phyloP scores from a whole-genome alignment of 805 yeast genomes.

The Nakazawaea peltata region DNA sequence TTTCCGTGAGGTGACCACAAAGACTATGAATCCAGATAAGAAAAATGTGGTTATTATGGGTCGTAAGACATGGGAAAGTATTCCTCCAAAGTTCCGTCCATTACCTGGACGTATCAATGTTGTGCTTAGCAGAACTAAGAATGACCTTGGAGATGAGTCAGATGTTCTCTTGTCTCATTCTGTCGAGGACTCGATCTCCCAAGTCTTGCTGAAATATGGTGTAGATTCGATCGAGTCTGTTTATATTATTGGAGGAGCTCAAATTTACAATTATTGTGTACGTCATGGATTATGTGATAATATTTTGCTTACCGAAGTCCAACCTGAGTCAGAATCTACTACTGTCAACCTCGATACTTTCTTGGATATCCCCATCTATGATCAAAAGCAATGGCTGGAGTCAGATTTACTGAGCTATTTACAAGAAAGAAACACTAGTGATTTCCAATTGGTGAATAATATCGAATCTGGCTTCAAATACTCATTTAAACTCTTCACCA shows the following conservation, averaged over 20 bases:
- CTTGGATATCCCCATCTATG: constrained; percentile 31
- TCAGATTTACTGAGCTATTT: constrained; percentile 22
- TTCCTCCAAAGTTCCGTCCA: constrained; percentile 80
- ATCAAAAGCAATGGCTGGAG: constrained; percentile 28
- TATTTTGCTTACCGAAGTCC: constrained; percentile 59
- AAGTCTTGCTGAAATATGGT: constrained; percentile 30
- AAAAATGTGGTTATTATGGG: constrained; percentile 91
- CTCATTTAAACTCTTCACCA: constrained; percentile 55
- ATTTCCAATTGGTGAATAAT: constrained; percentile 22
- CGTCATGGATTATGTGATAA: constrained; percentile 36
- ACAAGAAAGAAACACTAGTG: constrained; percentile 27
- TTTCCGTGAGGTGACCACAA: constrained; percentile 67
- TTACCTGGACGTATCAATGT: constrained; percentile 68
- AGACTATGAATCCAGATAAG: constrained; percentile 21
- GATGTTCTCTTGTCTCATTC: neutral
- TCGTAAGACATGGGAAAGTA: constrained; percentile 91
- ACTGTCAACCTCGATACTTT: constrained; percentile 63
- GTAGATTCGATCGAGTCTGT: constrained; percentile 40
- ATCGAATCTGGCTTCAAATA: constrained; percentile 38
- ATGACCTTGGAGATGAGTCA: constrained; percentile 15
- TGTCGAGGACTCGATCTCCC: constrained; percentile 33
- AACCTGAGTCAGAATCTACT: constrained; percentile 25
- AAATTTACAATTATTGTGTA: constrained; percentile 59
- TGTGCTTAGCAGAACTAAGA: constrained; percentile 50
- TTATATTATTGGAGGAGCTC: constrained; percentile 90